A percentile compares a stretch with the other conserved stretches of the same genome.
phyloP scores from a whole-genome alignment of 139 green algal species.

The Tetraselmis striata region DNA sequence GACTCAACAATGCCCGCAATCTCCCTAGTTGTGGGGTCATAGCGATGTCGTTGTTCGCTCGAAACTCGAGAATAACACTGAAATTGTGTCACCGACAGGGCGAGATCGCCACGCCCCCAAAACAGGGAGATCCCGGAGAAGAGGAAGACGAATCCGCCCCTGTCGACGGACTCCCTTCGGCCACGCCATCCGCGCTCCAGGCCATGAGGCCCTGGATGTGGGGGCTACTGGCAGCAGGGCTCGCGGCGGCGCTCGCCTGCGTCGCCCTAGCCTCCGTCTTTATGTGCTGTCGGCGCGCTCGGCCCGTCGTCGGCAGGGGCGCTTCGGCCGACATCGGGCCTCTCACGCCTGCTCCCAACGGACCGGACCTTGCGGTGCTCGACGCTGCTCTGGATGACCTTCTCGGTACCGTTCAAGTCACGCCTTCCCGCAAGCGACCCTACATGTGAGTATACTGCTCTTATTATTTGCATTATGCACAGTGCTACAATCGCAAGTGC shows the following conservation, averaged over 20 bases:
- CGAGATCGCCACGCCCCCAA: neutral
- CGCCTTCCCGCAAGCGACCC: neutral
- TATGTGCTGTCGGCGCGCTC: neutral
- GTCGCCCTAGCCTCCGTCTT: neutral
- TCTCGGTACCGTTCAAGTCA: neutral
- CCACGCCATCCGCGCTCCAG: too few relatives aligned
- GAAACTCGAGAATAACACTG: too few relatives aligned
- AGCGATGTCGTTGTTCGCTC: too few relatives aligned
- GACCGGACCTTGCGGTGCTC: neutral
- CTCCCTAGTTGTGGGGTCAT: too few relatives aligned
- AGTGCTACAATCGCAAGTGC: too few relatives aligned
- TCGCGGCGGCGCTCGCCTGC: neutral
- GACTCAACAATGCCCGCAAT: too few relatives aligned
- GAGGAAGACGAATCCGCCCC: too few relatives aligned
- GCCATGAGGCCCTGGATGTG: neutral
- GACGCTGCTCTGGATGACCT: neutral
- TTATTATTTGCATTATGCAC: too few relatives aligned
- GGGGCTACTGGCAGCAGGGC: neutral
- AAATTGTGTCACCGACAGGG: neutral
- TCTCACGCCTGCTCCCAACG: too few relatives aligned
- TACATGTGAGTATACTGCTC: too few relatives aligned
- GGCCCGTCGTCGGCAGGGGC: neutral
- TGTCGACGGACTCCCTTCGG: too few relatives aligned
- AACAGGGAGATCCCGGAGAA: too few relatives aligned
- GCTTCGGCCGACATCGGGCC: neutral